These are phyloP conservation scores for Raphanus hybrid DNA, from an alignment of 441 rosid genomes.

Conservation along the genomic window DNA sequence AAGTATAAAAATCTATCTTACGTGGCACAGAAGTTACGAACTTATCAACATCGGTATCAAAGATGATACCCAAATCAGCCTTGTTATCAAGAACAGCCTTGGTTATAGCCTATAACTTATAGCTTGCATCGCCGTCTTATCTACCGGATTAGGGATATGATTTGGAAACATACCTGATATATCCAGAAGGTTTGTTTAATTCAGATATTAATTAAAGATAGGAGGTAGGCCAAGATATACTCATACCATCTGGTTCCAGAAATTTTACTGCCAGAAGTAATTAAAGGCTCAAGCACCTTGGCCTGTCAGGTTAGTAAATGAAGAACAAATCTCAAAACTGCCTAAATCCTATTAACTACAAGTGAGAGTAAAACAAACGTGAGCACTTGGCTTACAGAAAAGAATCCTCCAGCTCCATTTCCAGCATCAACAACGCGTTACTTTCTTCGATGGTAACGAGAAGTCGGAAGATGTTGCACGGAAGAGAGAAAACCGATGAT, in stretches of 20 bases:
- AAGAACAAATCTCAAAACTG: slow-evolving; percentile 10
- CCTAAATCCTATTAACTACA: not conserved
- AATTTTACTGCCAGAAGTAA: slow-evolving; percentile 93
- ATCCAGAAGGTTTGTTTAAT: slow-evolving; percentile 31
- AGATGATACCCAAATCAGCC: slow-evolving; percentile 96
- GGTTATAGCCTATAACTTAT: no score
- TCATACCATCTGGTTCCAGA: slow-evolving; percentile 94
- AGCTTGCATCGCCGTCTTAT: slow-evolving; percentile 93
- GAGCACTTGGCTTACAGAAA: slow-evolving; percentile 67
- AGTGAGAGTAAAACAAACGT: not conserved
- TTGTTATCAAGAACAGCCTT: slow-evolving; percentile 88
- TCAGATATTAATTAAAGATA: slow-evolving; percentile 2
- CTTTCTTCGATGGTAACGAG: no score
- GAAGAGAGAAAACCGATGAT: no score
- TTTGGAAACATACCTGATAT: slow-evolving; percentile 87
- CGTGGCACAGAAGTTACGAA: slow-evolving; percentile 26
- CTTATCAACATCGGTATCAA: slow-evolving; percentile 99
- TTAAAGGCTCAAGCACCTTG: slow-evolving; percentile 90
- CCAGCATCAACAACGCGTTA: slow-evolving; percentile 91
- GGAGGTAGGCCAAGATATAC: slow-evolving; percentile 5
- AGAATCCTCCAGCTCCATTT: slow-evolving; percentile 99
- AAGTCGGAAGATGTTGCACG: no score
- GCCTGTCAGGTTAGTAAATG: slow-evolving; percentile 58
- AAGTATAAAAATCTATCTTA: slow-evolving; percentile 10
- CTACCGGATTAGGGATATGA: slow-evolving; percentile 99